Base-by-base conservation (phyloP, 2,329 filamentous ascomycete genomes). In the Cylindrodendrum hubeiense region DNA sequence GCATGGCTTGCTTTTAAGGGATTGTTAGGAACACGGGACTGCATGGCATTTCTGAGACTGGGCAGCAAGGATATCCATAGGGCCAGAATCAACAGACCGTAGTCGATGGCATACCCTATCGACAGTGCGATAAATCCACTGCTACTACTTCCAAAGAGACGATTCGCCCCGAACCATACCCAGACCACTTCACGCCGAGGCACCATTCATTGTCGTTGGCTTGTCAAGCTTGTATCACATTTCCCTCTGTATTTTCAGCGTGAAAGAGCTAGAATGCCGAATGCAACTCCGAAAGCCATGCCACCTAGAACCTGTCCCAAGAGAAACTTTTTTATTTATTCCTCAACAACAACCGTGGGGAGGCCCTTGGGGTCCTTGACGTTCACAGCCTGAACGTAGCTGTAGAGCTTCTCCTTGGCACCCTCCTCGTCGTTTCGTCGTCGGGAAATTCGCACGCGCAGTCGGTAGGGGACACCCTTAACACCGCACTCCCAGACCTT, bases 361-460 rank as follows among this genome's bases (percentile, higher is more conserved):
- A 99, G 92, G 84, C 96, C 95, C 93, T 98, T 98, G 85, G 94
- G 91, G 87, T 97, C 93, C 93, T 98, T 97, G 83, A 98, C 95
- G 86, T 98, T 98, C 83, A 99, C 96, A 78, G 96, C 96, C 91
- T 99, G 95, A 78, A 99, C 96, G 87, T 97, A 98, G 85, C 93
- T 96, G 92, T 98, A 99, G 76, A 99, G 91, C 90, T 97, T 97
- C 91, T 99, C 94, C 90, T 97, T 97, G 83, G 97, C 96, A 80
- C 93, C 94, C 88, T 99, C 96, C 90, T 98, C 96, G 85, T 99
- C 96, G 88, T 99, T 99, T 91, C 96, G 94, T 91, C 97, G 97
- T 86, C 96, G 94, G 82, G 94, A 97, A 87, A 99, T 98, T 87
- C 97, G 94, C 82, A 99, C 91, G 80, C 96, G 95, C 79, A 99